Percentiles rank a stretch among this genome's conserved stretches.
Evolutionary conservation across 2,329 filamentous ascomycete genomes (phyloP).

Genomic region (Talaromyces verruculosus): DNA sequence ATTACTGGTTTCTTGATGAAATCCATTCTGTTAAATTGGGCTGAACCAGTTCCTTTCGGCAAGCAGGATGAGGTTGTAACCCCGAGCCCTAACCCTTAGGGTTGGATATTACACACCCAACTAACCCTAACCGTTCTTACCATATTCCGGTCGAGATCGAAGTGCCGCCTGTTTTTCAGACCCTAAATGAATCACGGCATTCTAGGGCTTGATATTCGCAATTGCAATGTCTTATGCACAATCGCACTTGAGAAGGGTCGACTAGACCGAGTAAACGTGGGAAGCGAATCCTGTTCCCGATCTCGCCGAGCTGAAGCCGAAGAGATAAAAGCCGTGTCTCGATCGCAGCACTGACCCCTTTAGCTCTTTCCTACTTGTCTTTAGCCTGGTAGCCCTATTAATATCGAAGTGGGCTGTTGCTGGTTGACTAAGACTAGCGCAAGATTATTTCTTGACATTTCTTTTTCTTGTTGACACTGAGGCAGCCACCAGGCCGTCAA

Average conservation of each 20-base stretch:
- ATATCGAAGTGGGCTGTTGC: neutral
- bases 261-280: neutral
- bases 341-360: slow-evolving; percentile 2
- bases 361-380: neutral
- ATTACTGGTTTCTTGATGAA: too few relatives aligned
- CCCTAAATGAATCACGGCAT: too few relatives aligned
- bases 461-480: neutral
- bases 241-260: neutral
- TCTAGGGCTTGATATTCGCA: too few relatives aligned
- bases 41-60: too few relatives aligned
- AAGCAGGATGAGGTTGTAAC: too few relatives aligned
- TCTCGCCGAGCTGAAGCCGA: neutral
- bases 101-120: too few relatives aligned
- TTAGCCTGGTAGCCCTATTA: neutral
- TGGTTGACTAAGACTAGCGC: neutral
- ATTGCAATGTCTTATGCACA: too few relatives aligned
- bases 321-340: neutral
- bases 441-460: neutral
- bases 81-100: too few relatives aligned
- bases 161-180: too few relatives aligned
- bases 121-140: too few relatives aligned
- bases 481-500: neutral
- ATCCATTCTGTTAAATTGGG: too few relatives aligned
- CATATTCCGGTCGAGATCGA: too few relatives aligned
- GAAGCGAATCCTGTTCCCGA: neutral